Evolutionary conservation across 257 asterid species (phyloP).

Genomic region (Coffea canephora): DNA sequence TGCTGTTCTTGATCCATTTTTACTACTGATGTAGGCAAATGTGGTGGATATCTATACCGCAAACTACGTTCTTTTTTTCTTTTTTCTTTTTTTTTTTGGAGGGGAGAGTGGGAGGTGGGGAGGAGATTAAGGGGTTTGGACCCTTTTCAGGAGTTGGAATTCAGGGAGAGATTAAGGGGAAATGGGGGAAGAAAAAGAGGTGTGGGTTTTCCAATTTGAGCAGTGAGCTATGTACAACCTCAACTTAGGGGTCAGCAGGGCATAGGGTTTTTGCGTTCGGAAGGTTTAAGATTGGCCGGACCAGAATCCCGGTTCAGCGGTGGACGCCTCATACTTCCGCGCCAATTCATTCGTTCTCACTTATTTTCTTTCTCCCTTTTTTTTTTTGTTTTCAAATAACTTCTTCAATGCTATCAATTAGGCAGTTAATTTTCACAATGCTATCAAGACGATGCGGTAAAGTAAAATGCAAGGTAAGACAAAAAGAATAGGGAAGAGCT

Average conservation of each 20-base stretch:
- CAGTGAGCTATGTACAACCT: background rate
- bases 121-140: background rate
- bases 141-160: background rate
- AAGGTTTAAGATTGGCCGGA: background rate
- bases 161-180: background rate
- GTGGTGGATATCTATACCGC: background rate
- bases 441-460: too few species aligned
- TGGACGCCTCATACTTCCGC: background rate
- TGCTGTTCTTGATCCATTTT: slow-evolving; percentile 73
- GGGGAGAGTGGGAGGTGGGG: background rate
- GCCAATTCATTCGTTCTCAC: too few species aligned
- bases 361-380: background rate
- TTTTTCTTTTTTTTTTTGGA: background rate
- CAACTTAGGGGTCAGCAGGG: background rate
- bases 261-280: slow-evolving; percentile 13
- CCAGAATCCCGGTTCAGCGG: background rate
- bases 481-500: too few species aligned
- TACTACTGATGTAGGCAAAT: background rate
- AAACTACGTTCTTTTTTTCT: background rate
- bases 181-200: background rate
- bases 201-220: background rate
- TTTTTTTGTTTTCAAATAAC: background rate
- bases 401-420: too few species aligned
- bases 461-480: too few species aligned
- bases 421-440: too few species aligned